Evolutionary conservation across 306 rosid genomes (phyloP).

Genomic region (Fragaria vesca): DNA sequence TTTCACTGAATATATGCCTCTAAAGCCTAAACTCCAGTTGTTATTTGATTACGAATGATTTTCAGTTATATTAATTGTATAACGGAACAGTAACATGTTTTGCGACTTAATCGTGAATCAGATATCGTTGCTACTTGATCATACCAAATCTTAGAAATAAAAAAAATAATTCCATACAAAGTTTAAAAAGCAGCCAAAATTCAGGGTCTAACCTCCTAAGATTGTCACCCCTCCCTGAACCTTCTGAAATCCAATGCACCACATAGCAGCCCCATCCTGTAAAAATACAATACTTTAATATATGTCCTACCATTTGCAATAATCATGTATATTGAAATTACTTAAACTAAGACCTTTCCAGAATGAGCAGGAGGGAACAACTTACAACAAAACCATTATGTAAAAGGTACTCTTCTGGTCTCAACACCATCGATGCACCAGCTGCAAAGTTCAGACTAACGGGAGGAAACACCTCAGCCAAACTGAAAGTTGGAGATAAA

Average conservation of each 20-base stretch:
- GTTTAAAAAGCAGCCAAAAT: not conserved
- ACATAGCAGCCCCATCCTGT: slow-evolving; percentile 69
- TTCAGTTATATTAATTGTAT: not conserved
- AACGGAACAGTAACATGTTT: slow-evolving; percentile 11
- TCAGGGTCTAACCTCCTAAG: slow-evolving; percentile 70
- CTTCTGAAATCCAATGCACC: slow-evolving; percentile 91
- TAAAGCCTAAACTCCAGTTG: not conserved
- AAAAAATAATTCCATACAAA: not conserved
- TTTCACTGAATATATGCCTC: not conserved
- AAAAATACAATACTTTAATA: slow-evolving; percentile 23
- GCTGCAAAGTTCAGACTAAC: slow-evolving; percentile 86
- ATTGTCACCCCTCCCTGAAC: slow-evolving; percentile 70
- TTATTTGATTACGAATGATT: not conserved
- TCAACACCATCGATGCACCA: slow-evolving; percentile 84
- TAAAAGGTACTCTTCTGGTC: slow-evolving; percentile 84
- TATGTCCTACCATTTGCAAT: slow-evolving; percentile 22
- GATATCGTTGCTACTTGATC: not conserved
- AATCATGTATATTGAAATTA: slow-evolving; percentile 6
- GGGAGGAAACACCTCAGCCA: slow-evolving; percentile 62
- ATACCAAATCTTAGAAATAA: not conserved
- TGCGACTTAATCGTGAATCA: slow-evolving; percentile 14
- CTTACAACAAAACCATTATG: slow-evolving; percentile 58
- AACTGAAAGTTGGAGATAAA: slow-evolving; percentile 38
- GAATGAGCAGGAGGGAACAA: slow-evolving; percentile 20
- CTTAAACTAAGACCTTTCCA: slow-evolving; percentile 14